Conservation (phyloP, 768 basidiomycete species). For the Dioszegia crocea region DNA sequence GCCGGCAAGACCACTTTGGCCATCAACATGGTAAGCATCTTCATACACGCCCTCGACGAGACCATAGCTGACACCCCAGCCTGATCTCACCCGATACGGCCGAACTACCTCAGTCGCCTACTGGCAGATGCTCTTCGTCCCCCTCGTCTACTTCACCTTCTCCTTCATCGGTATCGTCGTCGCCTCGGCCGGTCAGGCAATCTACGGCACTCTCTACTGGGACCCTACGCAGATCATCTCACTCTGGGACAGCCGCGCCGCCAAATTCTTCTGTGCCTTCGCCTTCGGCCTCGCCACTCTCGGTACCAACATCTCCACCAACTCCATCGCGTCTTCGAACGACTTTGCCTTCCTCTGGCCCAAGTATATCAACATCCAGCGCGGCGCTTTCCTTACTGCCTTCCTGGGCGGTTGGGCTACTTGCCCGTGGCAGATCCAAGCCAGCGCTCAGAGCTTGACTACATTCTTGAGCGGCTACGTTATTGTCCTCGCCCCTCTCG, state of each 20-base stretch:
- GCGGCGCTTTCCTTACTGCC: slow-evolving; percentile 70
- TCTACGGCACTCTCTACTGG: slow-evolving; percentile 67
- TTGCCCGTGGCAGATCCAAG: slow-evolving; percentile 82
- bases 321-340: slow-evolving; percentile 71
- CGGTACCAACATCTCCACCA: slow-evolving; percentile 69
- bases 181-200: slow-evolving; percentile 66
- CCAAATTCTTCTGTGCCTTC: slow-evolving; percentile 76
- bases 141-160: slow-evolving; percentile 68
- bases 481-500: slow-evolving; percentile 79
- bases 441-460: slow-evolving; percentile 46
- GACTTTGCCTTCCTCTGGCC: slow-evolving; percentile 78
- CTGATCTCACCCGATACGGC: slow-evolving; percentile 86
- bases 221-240: slow-evolving; percentile 69
- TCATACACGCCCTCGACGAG: not conserved
- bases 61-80: slow-evolving; percentile 41
- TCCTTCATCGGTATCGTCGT: slow-evolving; percentile 78
- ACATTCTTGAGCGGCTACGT: slow-evolving; percentile 60
- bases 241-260: slow-evolving; percentile 76
- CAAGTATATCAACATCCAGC: slow-evolving; percentile 69
- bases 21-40: slow-evolving; percentile 55
- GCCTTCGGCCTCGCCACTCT: slow-evolving; percentile 69
- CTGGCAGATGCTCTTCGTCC: slow-evolving; percentile 70
- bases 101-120: slow-evolving; percentile 50
- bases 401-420: slow-evolving; percentile 77
- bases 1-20: slow-evolving; percentile 61